Evolutionary conservation across 169 alveolate species (phyloP), one percentile per base, ranked within the genome.

Genomic region (Theileria luwenshuni): DNA sequence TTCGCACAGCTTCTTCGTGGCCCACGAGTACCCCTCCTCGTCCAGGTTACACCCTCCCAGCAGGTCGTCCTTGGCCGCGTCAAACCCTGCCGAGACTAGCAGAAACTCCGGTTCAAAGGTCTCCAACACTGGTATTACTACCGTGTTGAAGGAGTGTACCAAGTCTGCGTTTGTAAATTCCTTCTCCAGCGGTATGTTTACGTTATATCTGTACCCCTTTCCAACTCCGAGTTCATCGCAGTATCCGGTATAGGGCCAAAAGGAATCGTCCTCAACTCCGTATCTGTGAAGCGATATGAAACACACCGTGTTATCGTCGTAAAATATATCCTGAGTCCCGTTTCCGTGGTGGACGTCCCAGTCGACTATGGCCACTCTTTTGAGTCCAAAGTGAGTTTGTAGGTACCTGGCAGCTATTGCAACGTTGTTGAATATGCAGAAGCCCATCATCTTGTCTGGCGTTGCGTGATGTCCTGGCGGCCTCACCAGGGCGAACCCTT

Each of bases 311-410:
- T 70, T 45, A 32, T 83, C 90, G 35, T 61, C 68, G 73, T 74
- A 77, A 43, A 96, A 89, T 21, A 95, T 94, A 60, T 94, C 97
- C 60, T 95, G 96, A 6, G 99, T 96, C 13, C 98, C 98, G 85
- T 96, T 94, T 19, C 98, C 98, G 81, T 95, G 98, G 83, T 96
- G 99, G 17, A 94, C 98, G 81, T 96, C 98, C 90, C 96, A 94
- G 80, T 96, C 98, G 45, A 96, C 85, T 63, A 96, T 94, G 3
- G 97, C 97, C 1, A 95, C 90, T 64, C 94, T 90, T 69, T 91
- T 77, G 19, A 96, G 88, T 19, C 92, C 90, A 75, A 93, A 91
- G 43, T 74, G 73, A 60, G 87, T 79, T 74, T 77, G 92, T 17
- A 94, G 88, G 80, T 94, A 93, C 28, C 93, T 92, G 5, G 97